Percentiles rank a stretch among this genome's conserved stretches.
These are phyloP conservation scores for Xylaria castorea DNA, from an alignment of 495 filamentous ascomycete species.

Conservation along the genomic window DNA sequence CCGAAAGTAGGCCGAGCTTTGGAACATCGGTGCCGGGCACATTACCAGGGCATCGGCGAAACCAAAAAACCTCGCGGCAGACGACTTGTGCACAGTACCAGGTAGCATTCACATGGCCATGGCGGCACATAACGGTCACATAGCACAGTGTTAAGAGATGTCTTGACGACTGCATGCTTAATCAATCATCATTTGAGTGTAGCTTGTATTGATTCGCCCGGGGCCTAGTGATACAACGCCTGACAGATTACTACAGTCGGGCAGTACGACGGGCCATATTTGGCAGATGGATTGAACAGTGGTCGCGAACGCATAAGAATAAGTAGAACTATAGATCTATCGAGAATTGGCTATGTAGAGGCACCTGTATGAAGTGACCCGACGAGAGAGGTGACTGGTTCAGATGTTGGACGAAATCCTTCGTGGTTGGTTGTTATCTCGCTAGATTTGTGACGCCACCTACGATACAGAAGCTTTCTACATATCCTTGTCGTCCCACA, in stretches of 20 bases:
- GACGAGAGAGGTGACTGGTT: neutral
- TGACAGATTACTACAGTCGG: neutral
- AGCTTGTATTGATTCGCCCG: constrained; percentile 4
- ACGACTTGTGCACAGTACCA: constrained; percentile 27
- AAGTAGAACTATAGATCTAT: neutral
- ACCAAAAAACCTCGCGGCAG: constrained; percentile 11
- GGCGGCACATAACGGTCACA: constrained; percentile 23
- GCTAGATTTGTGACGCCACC: constrained; percentile 21
- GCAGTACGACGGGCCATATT: neutral
- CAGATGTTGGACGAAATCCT: constrained; percentile 3
- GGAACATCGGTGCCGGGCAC: neutral
- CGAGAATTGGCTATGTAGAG: neutral
- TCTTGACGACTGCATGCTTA: constrained; percentile 1
- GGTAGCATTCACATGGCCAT: constrained; percentile 22
- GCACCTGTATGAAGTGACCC: neutral
- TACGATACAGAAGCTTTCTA: constrained; percentile 2
- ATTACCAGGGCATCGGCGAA: neutral
- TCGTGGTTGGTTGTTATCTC: constrained; percentile 10
- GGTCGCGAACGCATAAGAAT: neutral
- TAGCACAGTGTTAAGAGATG: constrained; percentile 13
- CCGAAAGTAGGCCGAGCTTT: constrained; percentile 57
- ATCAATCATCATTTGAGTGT: neutral
- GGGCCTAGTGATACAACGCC: neutral
- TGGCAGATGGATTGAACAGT: neutral
- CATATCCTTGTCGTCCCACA: constrained; percentile 15